A percentile compares a stretch with the other conserved stretches of the same genome.
Evolutionary conservation across 805 yeast species (phyloP).

Genomic region (Nadsonia fulvescens): DNA sequence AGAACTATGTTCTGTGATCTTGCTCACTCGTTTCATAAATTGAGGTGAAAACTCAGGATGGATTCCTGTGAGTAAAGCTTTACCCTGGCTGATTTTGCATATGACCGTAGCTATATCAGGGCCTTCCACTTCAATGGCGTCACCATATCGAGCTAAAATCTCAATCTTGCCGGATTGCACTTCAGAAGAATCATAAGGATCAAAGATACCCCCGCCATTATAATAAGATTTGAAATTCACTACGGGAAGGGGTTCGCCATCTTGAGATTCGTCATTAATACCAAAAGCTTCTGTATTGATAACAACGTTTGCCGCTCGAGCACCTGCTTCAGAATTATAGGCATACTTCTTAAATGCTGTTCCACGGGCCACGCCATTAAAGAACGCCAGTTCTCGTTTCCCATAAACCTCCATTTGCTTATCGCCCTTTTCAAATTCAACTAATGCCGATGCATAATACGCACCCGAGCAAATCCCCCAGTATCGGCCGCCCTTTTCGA

Average conservation of each 20-base stretch:
- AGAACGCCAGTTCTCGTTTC: slow-evolving; percentile 60
- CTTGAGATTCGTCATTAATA: slow-evolving; percentile 3
- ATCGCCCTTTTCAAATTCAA: slow-evolving; percentile 73
- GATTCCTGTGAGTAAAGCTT: slow-evolving; percentile 60
- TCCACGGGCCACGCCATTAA: slow-evolving; percentile 73
- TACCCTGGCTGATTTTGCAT: slow-evolving; percentile 55
- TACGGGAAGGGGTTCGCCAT: slow-evolving; percentile 1
- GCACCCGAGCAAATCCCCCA: slow-evolving; percentile 95
- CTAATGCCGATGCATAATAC: slow-evolving; percentile 54
- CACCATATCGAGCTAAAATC: slow-evolving; percentile 52
- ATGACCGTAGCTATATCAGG: slow-evolving; percentile 47
- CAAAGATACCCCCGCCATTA: slow-evolving; percentile 84
- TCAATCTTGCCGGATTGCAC: slow-evolving; percentile 31
- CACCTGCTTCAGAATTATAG: slow-evolving; percentile 63
- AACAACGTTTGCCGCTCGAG: slow-evolving; percentile 35
- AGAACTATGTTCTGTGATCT: too few species aligned
- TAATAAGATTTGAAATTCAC: slow-evolving; percentile 27
- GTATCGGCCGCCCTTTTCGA: slow-evolving; percentile 61
- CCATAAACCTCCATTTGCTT: slow-evolving; percentile 67
- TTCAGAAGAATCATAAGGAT: slow-evolving; percentile 41
- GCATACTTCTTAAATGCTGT: slow-evolving; percentile 64
- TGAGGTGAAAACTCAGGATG: slow-evolving; percentile 74
- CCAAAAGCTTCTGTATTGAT: slow-evolving; percentile 12
- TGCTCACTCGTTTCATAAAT: slow-evolving; percentile 25
- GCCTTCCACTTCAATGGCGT: slow-evolving; percentile 32